phyloP scores from a whole-genome alignment of 352 stramenopile species.

The Phytophthora europaea region DNA sequence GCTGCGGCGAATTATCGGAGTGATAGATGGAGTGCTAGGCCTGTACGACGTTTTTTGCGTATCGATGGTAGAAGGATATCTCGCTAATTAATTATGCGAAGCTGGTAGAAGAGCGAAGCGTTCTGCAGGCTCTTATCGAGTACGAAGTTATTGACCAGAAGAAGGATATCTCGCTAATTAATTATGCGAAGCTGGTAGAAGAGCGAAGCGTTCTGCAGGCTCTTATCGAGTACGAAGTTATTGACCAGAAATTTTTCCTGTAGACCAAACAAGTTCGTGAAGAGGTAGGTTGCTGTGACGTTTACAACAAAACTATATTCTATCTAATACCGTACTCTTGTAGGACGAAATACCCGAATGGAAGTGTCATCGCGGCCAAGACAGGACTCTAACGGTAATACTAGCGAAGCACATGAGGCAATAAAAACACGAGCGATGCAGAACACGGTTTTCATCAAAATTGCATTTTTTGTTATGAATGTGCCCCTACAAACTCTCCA shows the following conservation, averaged over 20 bases:
- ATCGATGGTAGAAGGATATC: neutral
- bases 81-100: neutral
- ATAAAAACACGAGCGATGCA: too few species aligned
- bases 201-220: neutral
- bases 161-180: neutral
- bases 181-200: neutral
- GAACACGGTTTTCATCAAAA: too few species aligned
- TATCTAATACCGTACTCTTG: neutral
- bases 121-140: neutral
- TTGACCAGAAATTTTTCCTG: neutral
- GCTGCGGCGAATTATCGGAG: neutral
- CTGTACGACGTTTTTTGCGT: neutral
- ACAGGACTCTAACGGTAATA: neutral
- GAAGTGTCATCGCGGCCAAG: neutral
- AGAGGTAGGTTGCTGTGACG: conserved; percentile 1
- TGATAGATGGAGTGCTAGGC: conserved; percentile 4
- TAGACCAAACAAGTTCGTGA: neutral
- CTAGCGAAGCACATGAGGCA: too few species aligned
- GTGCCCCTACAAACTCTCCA: too few species aligned
- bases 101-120: neutral
- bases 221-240: neutral
- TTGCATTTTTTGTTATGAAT: too few species aligned
- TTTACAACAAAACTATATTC: neutral
- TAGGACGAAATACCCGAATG: conserved; percentile 16
- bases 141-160: neutral